phyloP scores from a whole-genome alignment of 2,329 filamentous ascomycete species.

The Colletotrichum somersetense region DNA sequence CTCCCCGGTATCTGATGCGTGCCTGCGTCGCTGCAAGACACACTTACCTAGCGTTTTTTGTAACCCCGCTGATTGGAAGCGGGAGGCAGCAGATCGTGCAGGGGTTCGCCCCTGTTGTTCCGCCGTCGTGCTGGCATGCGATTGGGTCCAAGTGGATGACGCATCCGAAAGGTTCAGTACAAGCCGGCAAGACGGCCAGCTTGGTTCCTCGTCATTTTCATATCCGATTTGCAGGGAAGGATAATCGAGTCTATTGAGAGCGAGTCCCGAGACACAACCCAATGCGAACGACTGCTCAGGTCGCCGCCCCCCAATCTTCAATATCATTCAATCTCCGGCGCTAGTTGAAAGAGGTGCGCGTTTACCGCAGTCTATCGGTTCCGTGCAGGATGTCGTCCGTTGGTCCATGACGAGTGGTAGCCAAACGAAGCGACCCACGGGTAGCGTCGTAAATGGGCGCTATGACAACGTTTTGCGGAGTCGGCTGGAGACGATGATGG shows the following conservation, averaged over 20 bases:
- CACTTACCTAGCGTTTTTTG: background rate
- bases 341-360: conserved; percentile 13
- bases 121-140: conserved; percentile 19
- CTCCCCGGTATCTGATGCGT: conserved; percentile 21
- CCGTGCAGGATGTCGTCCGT: conserved; percentile 7
- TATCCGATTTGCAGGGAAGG: conserved; percentile 2
- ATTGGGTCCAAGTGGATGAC: conserved; percentile 11
- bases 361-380: conserved; percentile 9
- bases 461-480: conserved; percentile 11
- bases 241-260: background rate
- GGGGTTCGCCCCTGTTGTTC: conserved; percentile 28
- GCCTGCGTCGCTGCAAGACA: conserved; percentile 21
- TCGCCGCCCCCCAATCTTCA: conserved; percentile 6
- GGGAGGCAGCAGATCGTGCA: conserved; percentile 37
- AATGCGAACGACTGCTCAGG: conserved; percentile 4
- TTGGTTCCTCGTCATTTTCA: background rate
- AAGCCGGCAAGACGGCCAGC: background rate
- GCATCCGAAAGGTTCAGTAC: conserved; percentile 12
- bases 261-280: background rate
- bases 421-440: conserved; percentile 17
- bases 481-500: conserved; percentile 17
- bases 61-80: conserved; percentile 30
- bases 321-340: conserved; percentile 19
- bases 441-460: background rate
- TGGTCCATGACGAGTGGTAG: conserved; percentile 19